Evolutionary conservation across 2,329 filamentous ascomycete genomes (phyloP), one percentile per base, ranked within the genome.

Genomic region (Colletotrichum orchidophilum): DNA sequence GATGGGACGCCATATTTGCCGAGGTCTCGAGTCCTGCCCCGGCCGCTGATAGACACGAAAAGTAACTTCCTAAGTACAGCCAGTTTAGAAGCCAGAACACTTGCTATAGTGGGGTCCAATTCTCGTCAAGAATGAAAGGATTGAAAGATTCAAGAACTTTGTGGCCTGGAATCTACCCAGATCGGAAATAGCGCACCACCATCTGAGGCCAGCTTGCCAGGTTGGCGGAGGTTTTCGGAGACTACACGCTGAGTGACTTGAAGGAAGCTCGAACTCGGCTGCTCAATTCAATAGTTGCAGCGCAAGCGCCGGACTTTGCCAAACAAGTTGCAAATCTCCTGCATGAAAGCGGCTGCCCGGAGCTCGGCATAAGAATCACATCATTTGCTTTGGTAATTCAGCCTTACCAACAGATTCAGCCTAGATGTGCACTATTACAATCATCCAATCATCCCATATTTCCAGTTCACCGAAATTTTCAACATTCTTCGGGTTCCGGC

Each of bases 1-100:
- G 74, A 12, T 73, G 60, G 53, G 31, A 67, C 2, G 39, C 62
- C 26, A 70, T 75, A 12, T 74, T 74, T 15, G 68, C 73, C 0
- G 74, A 73, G 4, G 26, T 62, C 1, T 58, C 75, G 6, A 54
- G 46, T n/a, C 71, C 59, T 1, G 12, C 18, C 53, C 54, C 46
- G 11, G 50, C 42, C 9, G 53, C 52, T 8, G 24, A 65, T 11
- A 46, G n/a, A n/a, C n/a, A 29, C 1, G 39, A 53, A 9, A 52
- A 70, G 11, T 52, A 29, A 11, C 55, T 12, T 1, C 55, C 61
- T n/a, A n/a, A n/a, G n/a, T n/a, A n/a, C n/a, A n/a, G n/a, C n/a
- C n/a, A n/a, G n/a, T n/a, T n/a, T n/a, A n/a, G n/a, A n/a, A n/a
- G n/a, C n/a, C n/a, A n/a, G n/a, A n/a, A n/a, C n/a, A n/a, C n/a